Evolutionary conservation across 1,284 basidiomycete genomes (phyloP).

Genomic region (Dichomitus squalens): DNA sequence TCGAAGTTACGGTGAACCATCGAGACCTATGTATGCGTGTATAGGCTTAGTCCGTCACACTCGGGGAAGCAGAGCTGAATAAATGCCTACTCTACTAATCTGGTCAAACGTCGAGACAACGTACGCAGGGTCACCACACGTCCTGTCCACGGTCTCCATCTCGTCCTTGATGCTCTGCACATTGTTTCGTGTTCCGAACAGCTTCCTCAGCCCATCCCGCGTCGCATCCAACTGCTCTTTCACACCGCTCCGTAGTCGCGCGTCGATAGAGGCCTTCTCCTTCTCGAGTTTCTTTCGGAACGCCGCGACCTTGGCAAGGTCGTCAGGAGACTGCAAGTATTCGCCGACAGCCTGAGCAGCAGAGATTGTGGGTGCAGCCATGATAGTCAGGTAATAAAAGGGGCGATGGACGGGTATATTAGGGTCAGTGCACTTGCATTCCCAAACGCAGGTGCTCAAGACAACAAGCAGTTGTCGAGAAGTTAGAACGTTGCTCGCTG

Average conservation of each 20-base stretch:
- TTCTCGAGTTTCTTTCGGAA: conserved; percentile 95
- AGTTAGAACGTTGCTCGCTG: too few species aligned
- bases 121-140: conserved; percentile 74
- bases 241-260: conserved; percentile 89
- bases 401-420: not conserved
- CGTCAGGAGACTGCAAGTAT: conserved; percentile 91
- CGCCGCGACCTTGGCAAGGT: conserved; percentile 86
- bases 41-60: not conserved
- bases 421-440: not conserved
- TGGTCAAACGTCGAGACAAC: conserved; percentile 86
- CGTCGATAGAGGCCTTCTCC: conserved; percentile 95
- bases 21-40: conserved; percentile 68
- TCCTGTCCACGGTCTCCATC: conserved; percentile 86
- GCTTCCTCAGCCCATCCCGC: conserved; percentile 84
- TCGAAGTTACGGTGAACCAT: conserved; percentile 95
- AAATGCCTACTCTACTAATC: conserved; percentile 81
- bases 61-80: not conserved
- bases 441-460: not conserved
- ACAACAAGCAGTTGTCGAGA: not conserved
- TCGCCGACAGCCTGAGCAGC: conserved; percentile 84
- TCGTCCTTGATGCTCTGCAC: conserved; percentile 91
- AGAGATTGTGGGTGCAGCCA: conserved; percentile 50
- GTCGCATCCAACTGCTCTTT: conserved; percentile 95
- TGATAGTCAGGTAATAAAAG: conserved; percentile 1
- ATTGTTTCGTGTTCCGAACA: conserved; percentile 81